phyloP scores from a whole-genome alignment of 129 eudicot genomes.

The Pseudognaphalium luteoalbum region DNA sequence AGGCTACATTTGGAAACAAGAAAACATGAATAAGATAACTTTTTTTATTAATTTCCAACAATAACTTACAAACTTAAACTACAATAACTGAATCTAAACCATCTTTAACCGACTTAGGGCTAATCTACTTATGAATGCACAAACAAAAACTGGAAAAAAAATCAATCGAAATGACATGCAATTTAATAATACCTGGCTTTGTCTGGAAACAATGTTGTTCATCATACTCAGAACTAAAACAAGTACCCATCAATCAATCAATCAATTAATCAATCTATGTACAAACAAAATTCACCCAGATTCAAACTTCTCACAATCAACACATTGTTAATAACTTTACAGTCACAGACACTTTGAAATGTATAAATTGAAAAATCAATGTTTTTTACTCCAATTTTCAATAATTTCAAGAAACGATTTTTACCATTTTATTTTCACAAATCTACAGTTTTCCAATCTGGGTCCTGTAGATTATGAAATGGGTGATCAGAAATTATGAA shows the following conservation, averaged over 20 bases:
- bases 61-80: not conserved
- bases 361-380: not conserved
- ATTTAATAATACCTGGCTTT: constrained; percentile 28
- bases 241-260: constrained; percentile 56
- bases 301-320: constrained; percentile 37
- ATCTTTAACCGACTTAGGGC: constrained; percentile 22
- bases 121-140: constrained; percentile 27
- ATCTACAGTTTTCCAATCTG: constrained; percentile 25
- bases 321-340: constrained; percentile 15
- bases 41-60: not conserved
- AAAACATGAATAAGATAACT: not conserved
- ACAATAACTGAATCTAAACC: constrained; percentile 12
- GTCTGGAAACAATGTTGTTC: constrained; percentile 31
- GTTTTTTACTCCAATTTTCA: constrained; percentile 8
- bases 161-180: constrained; percentile 7
- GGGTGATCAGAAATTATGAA: constrained; percentile 24
- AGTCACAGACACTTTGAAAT: not conserved
- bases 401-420: not conserved
- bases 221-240: constrained; percentile 57
- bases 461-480: constrained; percentile 21
- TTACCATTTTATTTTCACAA: not conserved
- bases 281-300: constrained; percentile 33
- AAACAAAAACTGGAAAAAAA: not conserved
- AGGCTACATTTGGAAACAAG: not conserved
- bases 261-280: constrained; percentile 7